phyloP scores from a whole-genome alignment of 2,329 filamentous ascomycete genomes.

The Trichoderma polysporum region DNA sequence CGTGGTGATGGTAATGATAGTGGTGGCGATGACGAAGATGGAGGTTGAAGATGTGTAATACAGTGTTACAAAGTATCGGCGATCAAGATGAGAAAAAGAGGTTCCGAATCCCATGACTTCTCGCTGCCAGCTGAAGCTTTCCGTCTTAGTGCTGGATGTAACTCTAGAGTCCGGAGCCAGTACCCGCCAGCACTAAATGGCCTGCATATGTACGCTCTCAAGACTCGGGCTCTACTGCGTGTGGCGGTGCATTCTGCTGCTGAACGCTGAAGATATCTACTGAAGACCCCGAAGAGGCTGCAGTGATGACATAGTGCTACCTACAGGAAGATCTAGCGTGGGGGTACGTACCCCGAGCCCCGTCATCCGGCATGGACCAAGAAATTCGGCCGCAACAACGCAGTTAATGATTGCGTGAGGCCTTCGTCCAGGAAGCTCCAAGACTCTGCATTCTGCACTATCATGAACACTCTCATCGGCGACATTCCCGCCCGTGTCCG shows the following conservation, averaged over 20 bases:
- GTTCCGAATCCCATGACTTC: constrained; percentile 2
- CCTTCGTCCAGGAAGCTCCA: background rate
- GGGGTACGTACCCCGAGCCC: constrained; percentile 6
- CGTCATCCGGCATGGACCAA: constrained; percentile 11
- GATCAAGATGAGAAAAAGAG: no score
- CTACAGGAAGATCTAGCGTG: no score
- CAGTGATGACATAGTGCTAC: constrained; percentile 14
- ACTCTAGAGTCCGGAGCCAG: background rate
- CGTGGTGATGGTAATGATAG: background rate
- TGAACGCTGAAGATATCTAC: background rate
- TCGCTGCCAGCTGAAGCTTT: background rate
- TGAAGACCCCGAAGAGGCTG: background rate
- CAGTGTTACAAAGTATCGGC: no score
- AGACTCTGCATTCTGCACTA: background rate
- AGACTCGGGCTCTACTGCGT: background rate
- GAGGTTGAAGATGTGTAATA: background rate
- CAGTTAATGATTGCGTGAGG: constrained; percentile 9
- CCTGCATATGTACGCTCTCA: constrained; percentile 16
- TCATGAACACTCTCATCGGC: constrained; percentile 4
- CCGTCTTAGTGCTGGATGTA: background rate
- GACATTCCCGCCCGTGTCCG: background rate
- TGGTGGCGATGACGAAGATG: background rate
- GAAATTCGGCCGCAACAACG: constrained; percentile 1
- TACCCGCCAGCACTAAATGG: background rate
- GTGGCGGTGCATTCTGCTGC: constrained; percentile 11